Evolutionary conservation across 441 rosid genomes (phyloP), one percentile per base, ranked within the genome.

Genomic region (Gossypium armourianum): DNA sequence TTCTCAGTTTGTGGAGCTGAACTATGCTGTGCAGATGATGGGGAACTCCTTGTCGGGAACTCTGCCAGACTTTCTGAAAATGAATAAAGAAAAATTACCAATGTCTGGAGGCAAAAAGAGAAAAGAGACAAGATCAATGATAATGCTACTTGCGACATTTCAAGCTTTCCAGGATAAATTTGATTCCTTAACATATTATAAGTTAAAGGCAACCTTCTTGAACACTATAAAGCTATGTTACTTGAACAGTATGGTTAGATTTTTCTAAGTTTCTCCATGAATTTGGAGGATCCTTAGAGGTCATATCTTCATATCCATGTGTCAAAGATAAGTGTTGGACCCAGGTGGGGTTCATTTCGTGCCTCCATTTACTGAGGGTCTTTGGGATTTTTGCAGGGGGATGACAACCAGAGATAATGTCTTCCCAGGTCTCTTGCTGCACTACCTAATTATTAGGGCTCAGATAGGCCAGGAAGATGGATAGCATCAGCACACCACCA

Each of bases 61-160:
- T 78, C 74, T 70, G 66, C 71, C 80, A 81, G 71, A 78, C 80
- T 76, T 68, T 81, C 84, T 81, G 78, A 69, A 49, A 24, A 53
- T 28, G 40, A 50, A 72, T 17, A 10, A 10, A 43, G 40, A 40
- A 24, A 0, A 26, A 10, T 5, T 29, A 69, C 2, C 53, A 55
- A 20, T 5, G 29, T 50, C 21, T 49, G 1, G 20, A 13, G 24
- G 24, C 9, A 68, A 28, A 53, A n/a, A 26, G 12, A 71, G 15
- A 57, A 54, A 26, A 56, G 13, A 54, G n/a, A 4, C 53, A 19
- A 32, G 21, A 69, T 40, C 10, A 52, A 68, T 29, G 13, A 12
- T 13, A 54, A 10, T 19, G 24, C 45, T 29, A 15, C 62, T 19
- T 2, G 45, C 32, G 56, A 45, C 29, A 45, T 47, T 64, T n/a